phyloP scores from a whole-genome alignment of 345 rosid species.

The Heritiera fomes region DNA sequence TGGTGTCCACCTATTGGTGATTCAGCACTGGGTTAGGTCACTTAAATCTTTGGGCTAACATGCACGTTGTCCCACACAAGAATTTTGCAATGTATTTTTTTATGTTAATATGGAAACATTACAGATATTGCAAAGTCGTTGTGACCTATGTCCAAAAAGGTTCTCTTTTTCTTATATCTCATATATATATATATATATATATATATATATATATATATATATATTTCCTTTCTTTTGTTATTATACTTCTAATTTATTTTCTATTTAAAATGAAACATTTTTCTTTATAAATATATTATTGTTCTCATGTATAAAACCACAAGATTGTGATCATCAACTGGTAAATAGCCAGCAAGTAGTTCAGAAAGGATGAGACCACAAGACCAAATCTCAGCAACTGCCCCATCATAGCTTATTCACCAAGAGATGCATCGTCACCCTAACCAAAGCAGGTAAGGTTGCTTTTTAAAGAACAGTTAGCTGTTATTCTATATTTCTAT shows the following conservation, averaged over 20 bases:
- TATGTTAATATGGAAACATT: background rate
- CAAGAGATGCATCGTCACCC: too few species aligned
- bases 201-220: background rate
- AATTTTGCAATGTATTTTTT: slow-evolving; percentile 16
- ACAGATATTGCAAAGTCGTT: slow-evolving; percentile 10
- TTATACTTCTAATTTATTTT: slow-evolving; percentile 31
- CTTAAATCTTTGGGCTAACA: slow-evolving; percentile 21
- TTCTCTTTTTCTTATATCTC: background rate
- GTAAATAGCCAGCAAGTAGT: too few species aligned
- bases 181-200: too few species aligned
- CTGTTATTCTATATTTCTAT: too few species aligned
- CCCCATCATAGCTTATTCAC: too few species aligned
- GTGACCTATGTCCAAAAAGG: background rate
- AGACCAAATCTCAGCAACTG: too few species aligned
- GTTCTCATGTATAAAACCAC: background rate
- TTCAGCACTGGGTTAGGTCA: slow-evolving; percentile 22
- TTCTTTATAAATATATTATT: background rate
- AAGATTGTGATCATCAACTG: too few species aligned
- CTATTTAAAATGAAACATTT: background rate
- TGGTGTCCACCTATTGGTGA: slow-evolving; percentile 1
- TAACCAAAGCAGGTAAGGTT: too few species aligned
- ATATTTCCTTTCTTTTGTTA: slow-evolving; percentile 15
- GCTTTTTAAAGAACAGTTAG: too few species aligned
- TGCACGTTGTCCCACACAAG: slow-evolving; percentile 21
- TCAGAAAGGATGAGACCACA: too few species aligned